These are phyloP conservation scores for Lotmaria passim DNA, from an alignment of 208 protist genomes.

Conservation along the genomic window DNA sequence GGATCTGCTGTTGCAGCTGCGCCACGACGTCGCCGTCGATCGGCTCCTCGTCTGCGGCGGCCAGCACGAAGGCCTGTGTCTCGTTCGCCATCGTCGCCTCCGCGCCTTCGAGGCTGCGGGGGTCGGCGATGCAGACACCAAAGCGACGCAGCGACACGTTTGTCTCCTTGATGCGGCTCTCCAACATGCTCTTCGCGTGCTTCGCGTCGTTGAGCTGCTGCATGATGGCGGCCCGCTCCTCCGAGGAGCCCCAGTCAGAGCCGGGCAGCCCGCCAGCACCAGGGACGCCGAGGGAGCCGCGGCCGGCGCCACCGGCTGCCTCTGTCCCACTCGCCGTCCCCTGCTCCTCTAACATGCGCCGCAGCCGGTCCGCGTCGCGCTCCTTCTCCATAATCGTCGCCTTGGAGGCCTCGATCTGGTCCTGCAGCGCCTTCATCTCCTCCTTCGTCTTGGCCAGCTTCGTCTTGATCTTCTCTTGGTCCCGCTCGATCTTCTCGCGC, in stretches of 20 bases:
- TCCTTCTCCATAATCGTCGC: constrained; percentile 67
- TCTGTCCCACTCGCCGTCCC: background rate
- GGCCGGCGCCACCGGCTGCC: constrained; percentile 16
- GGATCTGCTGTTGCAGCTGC: constrained; percentile 88
- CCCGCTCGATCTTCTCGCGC: constrained; percentile 90
- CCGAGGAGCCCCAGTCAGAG: constrained; percentile 18
- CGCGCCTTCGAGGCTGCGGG: constrained; percentile 35
- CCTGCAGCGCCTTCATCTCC: constrained; percentile 73
- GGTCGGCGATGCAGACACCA: constrained; percentile 76
- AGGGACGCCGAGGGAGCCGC: constrained; percentile 12
- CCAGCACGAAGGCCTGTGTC: constrained; percentile 65
- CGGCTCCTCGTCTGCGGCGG: constrained; percentile 64
- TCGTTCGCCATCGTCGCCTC: constrained; percentile 34
- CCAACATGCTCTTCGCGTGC: constrained; percentile 51
- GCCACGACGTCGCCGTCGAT: constrained; percentile 79
- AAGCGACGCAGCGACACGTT: constrained; percentile 86
- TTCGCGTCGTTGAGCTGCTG: constrained; percentile 68
- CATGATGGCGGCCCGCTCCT: constrained; percentile 41
- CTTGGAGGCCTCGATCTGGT: constrained; percentile 71
- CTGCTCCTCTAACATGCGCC: constrained; percentile 81
- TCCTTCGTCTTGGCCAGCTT: constrained; percentile 85
- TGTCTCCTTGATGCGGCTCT: constrained; percentile 75
- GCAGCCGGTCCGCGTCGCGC: constrained; percentile 77
- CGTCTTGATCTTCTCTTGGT: constrained; percentile 91
- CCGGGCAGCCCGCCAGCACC: constrained; percentile 2